These are phyloP conservation scores for Pseudozyma sp. DNA, from an alignment of 1,284 basidiomycete species.

Conservation along the genomic window DNA sequence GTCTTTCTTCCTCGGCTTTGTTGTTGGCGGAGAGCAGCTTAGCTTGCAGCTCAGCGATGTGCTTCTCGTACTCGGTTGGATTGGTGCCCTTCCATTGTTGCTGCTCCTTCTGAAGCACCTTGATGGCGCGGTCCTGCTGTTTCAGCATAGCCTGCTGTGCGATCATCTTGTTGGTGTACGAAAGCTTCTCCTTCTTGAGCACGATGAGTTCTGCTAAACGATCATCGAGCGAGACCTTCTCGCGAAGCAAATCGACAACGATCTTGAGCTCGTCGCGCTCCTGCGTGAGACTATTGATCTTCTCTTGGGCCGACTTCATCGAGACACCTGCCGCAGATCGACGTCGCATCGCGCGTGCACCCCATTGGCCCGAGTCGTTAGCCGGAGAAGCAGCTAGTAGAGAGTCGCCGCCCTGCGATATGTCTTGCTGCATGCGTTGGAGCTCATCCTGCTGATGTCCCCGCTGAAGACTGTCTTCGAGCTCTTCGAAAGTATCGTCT, in stretches of 20 bases:
- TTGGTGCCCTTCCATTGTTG: constrained; percentile 54
- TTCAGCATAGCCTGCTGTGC: constrained; percentile 61
- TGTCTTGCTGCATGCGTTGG: constrained; percentile 49
- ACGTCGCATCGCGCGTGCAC: constrained; percentile 55
- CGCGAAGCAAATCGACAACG: constrained; percentile 64
- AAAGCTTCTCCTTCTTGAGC: constrained; percentile 63
- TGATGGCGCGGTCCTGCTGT: constrained; percentile 64
- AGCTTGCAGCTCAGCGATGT: constrained; percentile 43
- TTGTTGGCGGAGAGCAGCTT: constrained; percentile 43
- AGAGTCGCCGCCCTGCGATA: constrained; percentile 52
- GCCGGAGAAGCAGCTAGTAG: constrained; percentile 32
- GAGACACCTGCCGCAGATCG: constrained; percentile 61
- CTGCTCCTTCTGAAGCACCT: constrained; percentile 60
- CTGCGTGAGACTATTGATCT: constrained; percentile 63
- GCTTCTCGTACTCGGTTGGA: constrained; percentile 38
- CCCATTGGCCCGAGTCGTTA: constrained; percentile 58
- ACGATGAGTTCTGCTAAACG: constrained; percentile 59
- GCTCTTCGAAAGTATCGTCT: constrained; percentile 50
- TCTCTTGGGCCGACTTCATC: constrained; percentile 64
- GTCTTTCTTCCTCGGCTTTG: constrained; percentile 41
- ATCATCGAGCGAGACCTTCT: constrained; percentile 64
- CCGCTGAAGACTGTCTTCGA: constrained; percentile 52
- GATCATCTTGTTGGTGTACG: constrained; percentile 62
- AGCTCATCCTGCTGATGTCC: constrained; percentile 47
- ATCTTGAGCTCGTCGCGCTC: constrained; percentile 67